phyloP scores from a whole-genome alignment of 768 basidiomycete genomes.

The Tylopilus balloui region DNA sequence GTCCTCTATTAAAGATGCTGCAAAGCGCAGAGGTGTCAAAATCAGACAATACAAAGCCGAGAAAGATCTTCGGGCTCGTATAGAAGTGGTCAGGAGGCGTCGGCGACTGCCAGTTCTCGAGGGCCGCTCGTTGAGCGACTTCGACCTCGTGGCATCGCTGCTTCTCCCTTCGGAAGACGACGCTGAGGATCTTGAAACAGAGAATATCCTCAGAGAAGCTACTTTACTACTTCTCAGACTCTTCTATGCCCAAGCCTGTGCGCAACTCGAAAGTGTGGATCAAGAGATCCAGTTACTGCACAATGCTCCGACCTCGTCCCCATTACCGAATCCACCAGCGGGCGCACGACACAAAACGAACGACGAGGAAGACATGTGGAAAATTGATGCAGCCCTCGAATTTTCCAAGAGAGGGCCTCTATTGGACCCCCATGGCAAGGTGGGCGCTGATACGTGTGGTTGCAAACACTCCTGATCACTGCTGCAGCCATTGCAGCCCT shows the following conservation, averaged over 20 bases:
- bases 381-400: slow-evolving; percentile 54
- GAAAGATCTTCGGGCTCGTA: slow-evolving; percentile 66
- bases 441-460: slow-evolving; percentile 28
- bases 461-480: slow-evolving; percentile 5
- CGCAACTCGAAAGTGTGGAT: slow-evolving; percentile 60
- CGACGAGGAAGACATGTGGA: slow-evolving; percentile 62
- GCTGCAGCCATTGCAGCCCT: slow-evolving; percentile 77
- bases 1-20: slow-evolving; percentile 54
- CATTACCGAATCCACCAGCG: slow-evolving; percentile 25
- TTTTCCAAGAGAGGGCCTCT: slow-evolving; percentile 55
- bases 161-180: slow-evolving; percentile 41
- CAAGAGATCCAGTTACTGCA: slow-evolving; percentile 71
- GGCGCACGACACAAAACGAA: slow-evolving; percentile 40
- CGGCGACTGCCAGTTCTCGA: slow-evolving; percentile 38
- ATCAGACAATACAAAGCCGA: slow-evolving; percentile 88
- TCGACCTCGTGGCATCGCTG: slow-evolving; percentile 61
- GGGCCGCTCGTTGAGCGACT: slow-evolving; percentile 42
- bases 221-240: slow-evolving; percentile 70
- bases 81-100: slow-evolving; percentile 60
- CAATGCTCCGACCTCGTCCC: slow-evolving; percentile 43
- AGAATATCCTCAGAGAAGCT: slow-evolving; percentile 63
- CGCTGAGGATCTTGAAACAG: slow-evolving; percentile 53
- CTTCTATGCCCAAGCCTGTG: slow-evolving; percentile 61
- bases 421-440: slow-evolving; percentile 74
- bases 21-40: slow-evolving; percentile 76